These are phyloP conservation scores for Tympanopsis confertula DNA, from an alignment of 2,329 filamentous ascomycete species.

Conservation along the genomic window DNA sequence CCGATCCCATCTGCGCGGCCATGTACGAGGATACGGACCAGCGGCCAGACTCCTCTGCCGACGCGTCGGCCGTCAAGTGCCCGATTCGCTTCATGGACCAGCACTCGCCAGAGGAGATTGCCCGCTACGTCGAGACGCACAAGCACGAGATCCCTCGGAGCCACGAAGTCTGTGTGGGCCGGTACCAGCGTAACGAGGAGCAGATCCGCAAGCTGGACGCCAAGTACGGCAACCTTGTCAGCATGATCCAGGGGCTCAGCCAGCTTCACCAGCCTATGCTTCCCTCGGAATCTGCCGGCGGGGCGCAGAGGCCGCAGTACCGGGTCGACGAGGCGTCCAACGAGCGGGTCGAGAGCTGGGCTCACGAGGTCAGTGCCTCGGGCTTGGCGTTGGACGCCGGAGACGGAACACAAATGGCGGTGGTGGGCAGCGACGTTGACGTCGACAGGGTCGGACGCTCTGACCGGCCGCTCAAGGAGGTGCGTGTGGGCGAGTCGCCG, in stretches of 20 bases:
- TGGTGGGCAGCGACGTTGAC: constrained; percentile 26
- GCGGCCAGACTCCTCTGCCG: constrained; percentile 34
- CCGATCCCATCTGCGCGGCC: constrained; percentile 52
- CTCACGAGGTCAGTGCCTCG: constrained; percentile 58
- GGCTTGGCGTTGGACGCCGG: constrained; percentile 23
- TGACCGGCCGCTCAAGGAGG: constrained; percentile 73
- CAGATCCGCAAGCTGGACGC: constrained; percentile 81
- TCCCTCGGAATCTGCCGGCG: constrained; percentile 42
- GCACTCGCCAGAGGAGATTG: constrained; percentile 85
- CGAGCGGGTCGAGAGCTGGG: constrained; percentile 76
- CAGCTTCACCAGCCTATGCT: constrained; percentile 81
- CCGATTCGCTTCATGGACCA: constrained; percentile 88
- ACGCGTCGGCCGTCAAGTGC: constrained; percentile 55
- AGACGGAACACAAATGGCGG: constrained; percentile 21
- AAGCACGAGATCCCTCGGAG: constrained; percentile 91
- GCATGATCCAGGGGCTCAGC: constrained; percentile 85
- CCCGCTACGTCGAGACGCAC: constrained; percentile 85
- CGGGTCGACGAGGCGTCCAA: constrained; percentile 40
- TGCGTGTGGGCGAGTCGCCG: constrained; percentile 86
- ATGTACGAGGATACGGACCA: constrained; percentile 49
- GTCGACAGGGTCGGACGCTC: constrained; percentile 64
- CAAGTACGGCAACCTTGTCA: constrained; percentile 84
- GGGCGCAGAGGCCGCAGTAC: constrained; percentile 27
- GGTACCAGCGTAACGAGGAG: constrained; percentile 77
- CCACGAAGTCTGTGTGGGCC: constrained; percentile 81